Evolutionary conservation across 495 filamentous ascomycete genomes (phyloP).

Genomic region (Stereocaulon alpinum): DNA sequence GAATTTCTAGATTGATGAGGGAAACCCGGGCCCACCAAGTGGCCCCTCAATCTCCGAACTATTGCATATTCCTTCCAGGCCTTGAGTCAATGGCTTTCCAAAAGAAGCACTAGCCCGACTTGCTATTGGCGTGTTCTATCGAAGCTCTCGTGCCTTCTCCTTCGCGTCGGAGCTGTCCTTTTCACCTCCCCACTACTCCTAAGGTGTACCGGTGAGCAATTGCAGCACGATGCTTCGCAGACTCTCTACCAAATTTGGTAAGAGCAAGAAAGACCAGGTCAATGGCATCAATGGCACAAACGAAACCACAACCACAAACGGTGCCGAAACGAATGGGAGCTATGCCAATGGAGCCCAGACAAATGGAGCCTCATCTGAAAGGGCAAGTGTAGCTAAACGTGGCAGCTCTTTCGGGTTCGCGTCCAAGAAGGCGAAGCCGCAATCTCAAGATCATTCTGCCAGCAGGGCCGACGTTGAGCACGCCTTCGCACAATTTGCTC

Average conservation of each 20-base stretch:
- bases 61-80: neutral
- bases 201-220: neutral
- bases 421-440: conserved; percentile 28
- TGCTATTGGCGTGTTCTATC: neutral
- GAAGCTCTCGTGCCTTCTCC: neutral
- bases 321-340: conserved; percentile 10
- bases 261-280: conserved; percentile 32
- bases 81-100: neutral
- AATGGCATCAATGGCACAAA: conserved; percentile 22
- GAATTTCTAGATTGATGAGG: neutral
- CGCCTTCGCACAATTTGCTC: conserved; percentile 51
- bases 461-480: conserved; percentile 33
- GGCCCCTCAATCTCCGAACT: neutral
- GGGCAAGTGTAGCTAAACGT: conserved; percentile 15
- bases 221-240: conserved; percentile 30
- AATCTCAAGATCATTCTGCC: conserved; percentile 28
- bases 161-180: neutral
- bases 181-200: neutral
- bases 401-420: conserved; percentile 19
- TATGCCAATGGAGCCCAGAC: conserved; percentile 5
- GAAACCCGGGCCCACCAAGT: neutral
- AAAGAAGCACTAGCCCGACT: neutral
- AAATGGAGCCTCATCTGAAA: conserved; percentile 24
- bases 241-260: conserved; percentile 43
- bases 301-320: neutral